Base-by-base conservation (phyloP, 345 rosid genomes). In the Arabis alpina region DNA sequence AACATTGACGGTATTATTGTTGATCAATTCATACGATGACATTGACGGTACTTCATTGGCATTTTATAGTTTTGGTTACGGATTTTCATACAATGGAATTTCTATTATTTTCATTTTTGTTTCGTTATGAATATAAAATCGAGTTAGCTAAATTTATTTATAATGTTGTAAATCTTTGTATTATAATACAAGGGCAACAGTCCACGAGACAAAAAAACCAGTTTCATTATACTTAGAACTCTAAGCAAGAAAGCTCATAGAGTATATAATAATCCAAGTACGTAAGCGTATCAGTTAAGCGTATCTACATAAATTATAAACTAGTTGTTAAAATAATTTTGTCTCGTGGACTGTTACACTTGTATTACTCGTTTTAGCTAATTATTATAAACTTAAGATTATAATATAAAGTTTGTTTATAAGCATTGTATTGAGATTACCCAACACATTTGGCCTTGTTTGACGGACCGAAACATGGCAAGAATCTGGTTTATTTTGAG, bases 401-500 rank as follows among this genome's bases (percentile, higher is more conserved):
- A 27, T 65, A 65, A 10, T 47, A 2, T 23, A 58, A 19, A 65
- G 40, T 66, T 54, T 58, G 32, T 48, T 58, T 32, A 51, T 44
- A 8, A 50, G 19, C 43, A 66, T 73, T 73, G 72, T 59, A 54
- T 41, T 73, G 61, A 66, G 61, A 73, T 66, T 23, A 50, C 4
- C 67, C 72, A 73, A 73, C 72, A 74, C 59, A 59, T 51, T 6
- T 66, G 60, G 66, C 67, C 47, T 41, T 74, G 72, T 66, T 74
- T 59, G 67, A 51, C 48, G 55, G 66, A 66, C n/a, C 27, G 47
- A 57, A 73, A 58, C 54, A 73, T 50, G 51, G 30, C 37, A n/a
- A 55, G 47, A 58, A 66, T 66, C 72, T 66, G 41, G 30, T 41
- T 57, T 56, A 34, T 19, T n/a, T 41, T 50, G 5, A 23, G 6